These are phyloP conservation scores for Coelastrella sp. DNA, from an alignment of 139 green algal genomes.

Conservation along the genomic window DNA sequence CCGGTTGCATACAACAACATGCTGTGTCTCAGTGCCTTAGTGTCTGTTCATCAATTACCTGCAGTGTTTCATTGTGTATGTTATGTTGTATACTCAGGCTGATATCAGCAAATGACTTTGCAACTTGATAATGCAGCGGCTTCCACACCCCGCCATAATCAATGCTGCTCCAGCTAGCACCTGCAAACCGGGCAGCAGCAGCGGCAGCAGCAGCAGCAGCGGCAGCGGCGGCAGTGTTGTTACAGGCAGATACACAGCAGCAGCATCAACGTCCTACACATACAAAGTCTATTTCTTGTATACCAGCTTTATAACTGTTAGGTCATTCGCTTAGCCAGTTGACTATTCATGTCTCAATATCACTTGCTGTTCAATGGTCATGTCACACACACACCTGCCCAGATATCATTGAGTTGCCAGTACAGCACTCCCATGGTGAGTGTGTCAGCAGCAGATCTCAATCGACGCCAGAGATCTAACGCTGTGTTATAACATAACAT, in stretches of 20 bases:
- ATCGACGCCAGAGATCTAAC: conserved; percentile 68
- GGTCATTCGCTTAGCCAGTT: no score
- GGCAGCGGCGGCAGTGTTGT: neutral
- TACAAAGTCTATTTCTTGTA: no score
- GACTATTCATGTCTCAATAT: neutral
- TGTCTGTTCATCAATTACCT: neutral
- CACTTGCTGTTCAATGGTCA: neutral
- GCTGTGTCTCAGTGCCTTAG: neutral
- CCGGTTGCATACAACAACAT: neutral
- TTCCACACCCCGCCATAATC: conserved; percentile 77
- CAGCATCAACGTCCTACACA: no score
- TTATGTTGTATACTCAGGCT: conserved; percentile 15
- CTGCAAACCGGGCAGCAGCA: conserved; percentile 4
- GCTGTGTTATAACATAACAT: conserved; percentile 79
- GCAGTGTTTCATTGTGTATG: neutral
- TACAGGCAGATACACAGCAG: no score
- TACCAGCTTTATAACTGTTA: no score
- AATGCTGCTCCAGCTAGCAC: conserved; percentile 66
- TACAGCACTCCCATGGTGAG: conserved; percentile 83
- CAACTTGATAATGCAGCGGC: conserved; percentile 68
- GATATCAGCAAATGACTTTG: conserved; percentile 39
- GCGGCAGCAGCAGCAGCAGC: neutral
- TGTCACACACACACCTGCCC: conserved; percentile 45
- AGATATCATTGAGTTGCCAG: conserved; percentile 87
- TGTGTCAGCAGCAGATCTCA: conserved; percentile 56